Conservation (phyloP, 345 rosid species). For the Iberis pinnata region DNA sequence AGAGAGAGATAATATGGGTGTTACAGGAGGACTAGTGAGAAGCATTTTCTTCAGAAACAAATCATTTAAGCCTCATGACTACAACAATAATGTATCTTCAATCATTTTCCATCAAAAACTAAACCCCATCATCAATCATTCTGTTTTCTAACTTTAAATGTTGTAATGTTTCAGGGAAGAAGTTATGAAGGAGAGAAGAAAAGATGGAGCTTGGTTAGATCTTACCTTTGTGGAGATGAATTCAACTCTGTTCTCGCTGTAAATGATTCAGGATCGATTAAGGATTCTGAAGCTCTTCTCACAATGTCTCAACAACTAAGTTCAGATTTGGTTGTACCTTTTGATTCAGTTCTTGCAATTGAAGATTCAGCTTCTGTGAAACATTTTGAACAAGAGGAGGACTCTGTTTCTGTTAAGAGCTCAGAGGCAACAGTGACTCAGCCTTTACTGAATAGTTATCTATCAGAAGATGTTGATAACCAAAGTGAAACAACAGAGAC, state of each 20-base stretch:
- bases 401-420: slow-evolving; percentile 16
- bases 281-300: slow-evolving; percentile 48
- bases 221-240: slow-evolving; percentile 72
- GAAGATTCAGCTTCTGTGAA: slow-evolving; percentile 74
- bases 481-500: slow-evolving; percentile 33
- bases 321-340: slow-evolving; percentile 10
- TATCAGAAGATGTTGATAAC: slow-evolving; percentile 11
- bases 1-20: slow-evolving; percentile 67
- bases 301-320: slow-evolving; percentile 32
- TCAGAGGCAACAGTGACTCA: slow-evolving; percentile 33
- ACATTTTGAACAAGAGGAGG: slow-evolving; percentile 36
- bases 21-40: slow-evolving; percentile 59
- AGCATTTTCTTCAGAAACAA: slow-evolving; percentile 61
- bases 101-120: background rate
- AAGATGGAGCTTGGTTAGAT: slow-evolving; percentile 61
- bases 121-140: slow-evolving; percentile 6
- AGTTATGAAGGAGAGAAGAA: slow-evolving; percentile 42
- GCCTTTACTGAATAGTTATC: background rate
- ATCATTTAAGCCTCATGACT: slow-evolving; percentile 37
- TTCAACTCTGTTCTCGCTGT: slow-evolving; percentile 68
- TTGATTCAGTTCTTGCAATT: slow-evolving; percentile 58
- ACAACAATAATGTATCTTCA: slow-evolving; percentile 38
- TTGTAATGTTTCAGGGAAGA: slow-evolving; percentile 40
- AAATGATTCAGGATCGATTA: slow-evolving; percentile 63
- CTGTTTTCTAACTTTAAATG: background rate